These are phyloP conservation scores for Tothia fuscella DNA, from an alignment of 2,329 filamentous ascomycete species.

Conservation along the genomic window DNA sequence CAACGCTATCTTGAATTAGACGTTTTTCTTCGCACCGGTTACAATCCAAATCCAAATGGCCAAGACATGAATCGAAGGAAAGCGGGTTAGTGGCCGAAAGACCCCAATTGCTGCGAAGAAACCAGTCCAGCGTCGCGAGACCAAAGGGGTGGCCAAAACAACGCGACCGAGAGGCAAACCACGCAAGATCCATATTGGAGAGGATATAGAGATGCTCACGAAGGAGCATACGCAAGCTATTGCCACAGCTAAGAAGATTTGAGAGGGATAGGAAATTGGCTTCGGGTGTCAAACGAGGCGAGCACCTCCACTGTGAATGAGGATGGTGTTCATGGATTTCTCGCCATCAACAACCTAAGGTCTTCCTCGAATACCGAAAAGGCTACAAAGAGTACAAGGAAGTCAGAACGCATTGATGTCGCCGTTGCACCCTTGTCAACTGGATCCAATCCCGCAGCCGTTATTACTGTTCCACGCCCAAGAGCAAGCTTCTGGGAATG, in stretches of 20 bases:
- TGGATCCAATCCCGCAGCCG: slow-evolving; percentile 11
- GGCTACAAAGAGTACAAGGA: slow-evolving; percentile 11
- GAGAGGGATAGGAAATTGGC: slow-evolving; percentile 11
- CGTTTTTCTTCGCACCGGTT: slow-evolving; percentile 7
- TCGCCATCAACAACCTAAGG: slow-evolving; percentile 12
- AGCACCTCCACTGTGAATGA: slow-evolving; percentile 11
- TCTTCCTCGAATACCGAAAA: slow-evolving; percentile 11
- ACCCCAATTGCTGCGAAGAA: slow-evolving; percentile 12
- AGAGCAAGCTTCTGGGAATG: slow-evolving; percentile 12
- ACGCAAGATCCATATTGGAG: slow-evolving; percentile 11
- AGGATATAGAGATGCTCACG: slow-evolving; percentile 11
- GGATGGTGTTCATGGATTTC: slow-evolving; percentile 11
- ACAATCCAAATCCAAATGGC: slow-evolving; percentile 11
- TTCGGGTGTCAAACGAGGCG: slow-evolving; percentile 10
- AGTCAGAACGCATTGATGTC: slow-evolving; percentile 11
- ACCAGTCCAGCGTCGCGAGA: slow-evolving; percentile 6
- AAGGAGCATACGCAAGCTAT: slow-evolving; percentile 12
- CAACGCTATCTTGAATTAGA: slow-evolving; percentile 4
- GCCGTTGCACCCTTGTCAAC: slow-evolving; percentile 10
- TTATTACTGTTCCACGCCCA: slow-evolving; percentile 11
- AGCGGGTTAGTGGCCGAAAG: slow-evolving; percentile 8
- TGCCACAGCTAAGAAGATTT: slow-evolving; percentile 6
- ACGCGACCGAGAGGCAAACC: slow-evolving; percentile 13
- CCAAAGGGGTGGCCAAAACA: slow-evolving; percentile 13
- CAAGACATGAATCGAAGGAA: slow-evolving; percentile 10